Base-by-base conservation (phyloP, 495 filamentous ascomycete species). In the Penicillium parvum region DNA sequence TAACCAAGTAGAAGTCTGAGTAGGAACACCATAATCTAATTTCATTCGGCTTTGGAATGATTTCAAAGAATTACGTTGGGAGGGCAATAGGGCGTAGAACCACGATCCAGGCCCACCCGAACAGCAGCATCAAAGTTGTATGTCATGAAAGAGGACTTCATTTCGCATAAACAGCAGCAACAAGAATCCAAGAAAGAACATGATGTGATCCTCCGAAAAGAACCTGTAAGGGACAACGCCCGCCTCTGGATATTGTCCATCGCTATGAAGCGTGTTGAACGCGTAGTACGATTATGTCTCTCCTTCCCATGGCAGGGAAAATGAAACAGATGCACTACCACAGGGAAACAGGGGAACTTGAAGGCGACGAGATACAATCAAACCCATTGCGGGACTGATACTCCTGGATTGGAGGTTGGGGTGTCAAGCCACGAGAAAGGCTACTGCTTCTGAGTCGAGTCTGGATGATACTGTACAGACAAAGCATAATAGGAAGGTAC, bases 241-340 rank as follows among this genome's bases (percentile, higher is more conserved):
- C 14, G 17, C 15, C 19, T 19, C 18, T 36, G 27, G 21, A 22
- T 21, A n/a, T 26, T 37, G 28, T 18, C 43, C 33, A 23, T 18
- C 32, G 32, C 42, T 41, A 42, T 43, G 44, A 25, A 21, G 37
- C 40, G 53, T 53, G 53, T 57, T 53, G 57, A 60, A 57, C 57
- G 53, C 43, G 40, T 45, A 46, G 26, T 38, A n/a, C n/a, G n/a
- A n/a, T n/a, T n/a, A n/a, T n/a, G 26, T 11, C 26, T 17, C 29
- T 39, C 28, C 12, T 30, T 11, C 10, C 9, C 4, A 16, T 37
- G 23, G 5, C 32, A 17, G 11, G 19, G 14, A 12, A 37, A 20
- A 22, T 22, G 37, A 39, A 14, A 17, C 5, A 45, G 2, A 22
- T n/a, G n/a, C n/a, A 27, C 16, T 55, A 44, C 32, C 44, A 48